These are phyloP conservation scores for Kernera saxatilis DNA, from an alignment of 345 rosid species.

Conservation along the genomic window DNA sequence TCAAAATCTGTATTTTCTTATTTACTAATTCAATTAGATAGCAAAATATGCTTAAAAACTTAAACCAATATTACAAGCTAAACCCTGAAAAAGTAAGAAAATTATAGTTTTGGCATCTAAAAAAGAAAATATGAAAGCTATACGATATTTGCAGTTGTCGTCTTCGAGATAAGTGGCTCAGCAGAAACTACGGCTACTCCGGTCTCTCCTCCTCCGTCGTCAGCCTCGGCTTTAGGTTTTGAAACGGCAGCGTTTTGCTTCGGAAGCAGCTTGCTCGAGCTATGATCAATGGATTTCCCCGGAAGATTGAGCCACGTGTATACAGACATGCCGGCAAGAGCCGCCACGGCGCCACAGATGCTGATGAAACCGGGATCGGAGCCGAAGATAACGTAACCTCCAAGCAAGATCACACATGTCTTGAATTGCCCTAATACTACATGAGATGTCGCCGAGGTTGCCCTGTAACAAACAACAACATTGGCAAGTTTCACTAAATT, in stretches of 20 bases:
- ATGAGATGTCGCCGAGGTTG: constrained; percentile 93
- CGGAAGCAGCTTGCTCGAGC: constrained; percentile 38
- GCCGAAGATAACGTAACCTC: constrained; percentile 64
- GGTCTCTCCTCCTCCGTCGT: constrained; percentile 22
- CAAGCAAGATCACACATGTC: constrained; percentile 78
- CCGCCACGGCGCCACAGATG: constrained; percentile 70
- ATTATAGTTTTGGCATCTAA: background rate
- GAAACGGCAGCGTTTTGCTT: constrained; percentile 31
- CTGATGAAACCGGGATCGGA: constrained; percentile 78
- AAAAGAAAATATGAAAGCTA: background rate
- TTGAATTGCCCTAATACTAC: constrained; percentile 95
- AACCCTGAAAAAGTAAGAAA: background rate
- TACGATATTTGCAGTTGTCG: constrained; percentile 27
- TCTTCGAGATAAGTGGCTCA: constrained; percentile 19
- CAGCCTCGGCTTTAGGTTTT: constrained; percentile 38
- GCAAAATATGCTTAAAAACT: background rate
- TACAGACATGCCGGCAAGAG: constrained; percentile 74
- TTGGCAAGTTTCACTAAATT: background rate
- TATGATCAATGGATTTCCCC: constrained; percentile 31
- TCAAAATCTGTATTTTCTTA: background rate
- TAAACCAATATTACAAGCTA: constrained; percentile 3
- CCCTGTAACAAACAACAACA: constrained; percentile 38
- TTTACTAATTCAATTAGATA: constrained; percentile 2
- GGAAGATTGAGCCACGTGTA: constrained; percentile 63
- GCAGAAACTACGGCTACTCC: background rate